Evolutionary conservation across 2,329 filamentous ascomycete genomes (phyloP).

Genomic region (Colletotrichum shisoi): DNA sequence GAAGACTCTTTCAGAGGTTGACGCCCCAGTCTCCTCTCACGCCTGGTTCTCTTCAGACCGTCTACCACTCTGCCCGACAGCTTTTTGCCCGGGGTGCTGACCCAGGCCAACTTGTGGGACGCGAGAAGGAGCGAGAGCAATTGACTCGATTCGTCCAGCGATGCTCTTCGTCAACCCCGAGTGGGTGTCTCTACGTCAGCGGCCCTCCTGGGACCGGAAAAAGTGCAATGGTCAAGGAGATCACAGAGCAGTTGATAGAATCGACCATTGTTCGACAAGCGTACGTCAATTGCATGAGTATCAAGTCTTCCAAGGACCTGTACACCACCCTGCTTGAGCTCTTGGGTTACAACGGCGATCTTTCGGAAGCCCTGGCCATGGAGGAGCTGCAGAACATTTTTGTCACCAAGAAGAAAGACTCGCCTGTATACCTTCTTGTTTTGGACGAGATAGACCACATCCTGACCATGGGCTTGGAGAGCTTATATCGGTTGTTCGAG

Average conservation of each 20-base stretch:
- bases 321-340: slow-evolving; percentile 81
- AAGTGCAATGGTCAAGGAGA: slow-evolving; percentile 87
- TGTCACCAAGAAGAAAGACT: slow-evolving; percentile 64
- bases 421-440: slow-evolving; percentile 77
- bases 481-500: slow-evolving; percentile 93
- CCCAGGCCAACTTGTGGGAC: slow-evolving; percentile 77
- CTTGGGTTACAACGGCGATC: slow-evolving; percentile 64
- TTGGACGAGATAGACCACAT: slow-evolving; percentile 97
- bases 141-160: slow-evolving; percentile 73
- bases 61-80: slow-evolving; percentile 88
- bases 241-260: slow-evolving; percentile 67
- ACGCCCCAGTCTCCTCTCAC: slow-evolving; percentile 80
- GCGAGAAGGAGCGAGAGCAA: slow-evolving; percentile 72
- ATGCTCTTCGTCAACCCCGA: slow-evolving; percentile 65
- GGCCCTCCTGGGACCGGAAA: slow-evolving; percentile 97
- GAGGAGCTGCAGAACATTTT: slow-evolving; percentile 76
- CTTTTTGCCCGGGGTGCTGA: slow-evolving; percentile 82
- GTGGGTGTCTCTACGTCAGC: slow-evolving; percentile 91
- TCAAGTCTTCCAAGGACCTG: slow-evolving; percentile 86
- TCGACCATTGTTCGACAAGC: slow-evolving; percentile 69
- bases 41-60: slow-evolving; percentile 72
- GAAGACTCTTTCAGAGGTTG: slow-evolving; percentile 76
- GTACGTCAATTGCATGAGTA: slow-evolving; percentile 96
- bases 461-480: slow-evolving; percentile 84
- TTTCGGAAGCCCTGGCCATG: slow-evolving; percentile 72